Evolutionary conservation across 257 asterid genomes (phyloP), one percentile per base, ranked within the genome.

Genomic region (Rauvolfia tetraphylla): DNA sequence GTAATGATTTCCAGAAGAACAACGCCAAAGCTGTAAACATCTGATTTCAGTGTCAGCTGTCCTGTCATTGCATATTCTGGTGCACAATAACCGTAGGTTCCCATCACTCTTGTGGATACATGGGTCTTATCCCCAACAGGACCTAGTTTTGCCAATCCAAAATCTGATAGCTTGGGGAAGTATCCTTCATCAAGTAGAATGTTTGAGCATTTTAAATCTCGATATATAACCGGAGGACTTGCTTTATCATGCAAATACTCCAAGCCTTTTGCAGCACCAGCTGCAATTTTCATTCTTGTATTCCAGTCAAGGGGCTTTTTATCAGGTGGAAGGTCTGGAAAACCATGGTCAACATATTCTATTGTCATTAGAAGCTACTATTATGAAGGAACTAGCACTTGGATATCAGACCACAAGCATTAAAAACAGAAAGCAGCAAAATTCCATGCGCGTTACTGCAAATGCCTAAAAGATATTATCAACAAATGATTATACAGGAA

Each of bases 11-110:
- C 96, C 23, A 91, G 74, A 68, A 91, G 92, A 74, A 91, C 97
- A 14, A 91, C 97, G 42, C 97, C 97, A 4, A 87, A 91, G 71
- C 96, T 91, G 58, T 91, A 91, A 48, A 91, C 96, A 34, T 91
- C 96, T 0, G 91, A 86, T 75, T 88, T 91, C 69, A 88, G 74
- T 5, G 97, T 86, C 54, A 91, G 91, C 77, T 86, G 89, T 46
- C 97, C 96, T 10, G 89, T 87, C 92, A 90, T 88, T 68, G 90
- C 92, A 75, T 91, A 90, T 75, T 91, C 95, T 1, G 97, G 97
- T 0, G 97, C 97, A 77, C 97, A 89, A 81, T 91, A 91, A 17
- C 95, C 97, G n/a, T 87, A 85, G 15, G 97, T 91, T 70, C 97
- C 97, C 95, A 89, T 89, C 39, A 88, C 93, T 85, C 92, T 80